Base-by-base conservation (phyloP, 1,139 yeast species). In the Kodamaea sp. region DNA sequence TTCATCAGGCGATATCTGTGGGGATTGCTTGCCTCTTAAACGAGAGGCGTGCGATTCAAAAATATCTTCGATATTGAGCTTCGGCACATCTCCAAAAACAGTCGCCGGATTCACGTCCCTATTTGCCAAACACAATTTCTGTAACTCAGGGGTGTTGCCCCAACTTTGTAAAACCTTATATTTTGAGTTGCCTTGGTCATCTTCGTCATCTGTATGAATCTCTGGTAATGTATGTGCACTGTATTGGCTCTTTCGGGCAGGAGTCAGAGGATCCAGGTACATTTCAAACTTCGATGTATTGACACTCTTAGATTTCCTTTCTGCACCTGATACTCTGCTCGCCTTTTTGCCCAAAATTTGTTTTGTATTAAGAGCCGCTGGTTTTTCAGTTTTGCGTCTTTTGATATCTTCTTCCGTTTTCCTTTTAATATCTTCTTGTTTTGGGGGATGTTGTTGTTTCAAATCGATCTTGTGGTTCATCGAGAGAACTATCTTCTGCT, bases 41-140 rank as follows among this genome's bases (percentile, higher is more conserved):
- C 65, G 59, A 4, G 69, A 65, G 8, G 77, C 75, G 31, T 63
- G 68, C 7, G 68, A 60, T 37, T 76, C 75, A 55, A 87, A 85
- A 12, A 87, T 79, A 45, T 81, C 87, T 35, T 78, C 84, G 57
- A 86, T 75, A 34, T 80, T 76, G 41, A 86, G 62, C 4, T 80
- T 79, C 0, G 86, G 84, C 23, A 84, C 75, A 9, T 86, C 84
- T 0, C 96, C 96, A 67, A 90, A 89, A 1, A 89, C 76, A 4
- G 72, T 57, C 39, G 73, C 78, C 0, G 96, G 96, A 55, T 89
- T 84, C 42, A 83, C 64, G 12, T 63, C 60, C 45, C 75, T 78
- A 56, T 86, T 95, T 35, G 69, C 63, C 32, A 71, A 58, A 32
- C 87, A 66, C 29, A 74, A 64, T 38, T 64, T 64, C 31, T 74